Conservation (phyloP, 306 rosid genomes). For the Quercus mongolica region DNA sequence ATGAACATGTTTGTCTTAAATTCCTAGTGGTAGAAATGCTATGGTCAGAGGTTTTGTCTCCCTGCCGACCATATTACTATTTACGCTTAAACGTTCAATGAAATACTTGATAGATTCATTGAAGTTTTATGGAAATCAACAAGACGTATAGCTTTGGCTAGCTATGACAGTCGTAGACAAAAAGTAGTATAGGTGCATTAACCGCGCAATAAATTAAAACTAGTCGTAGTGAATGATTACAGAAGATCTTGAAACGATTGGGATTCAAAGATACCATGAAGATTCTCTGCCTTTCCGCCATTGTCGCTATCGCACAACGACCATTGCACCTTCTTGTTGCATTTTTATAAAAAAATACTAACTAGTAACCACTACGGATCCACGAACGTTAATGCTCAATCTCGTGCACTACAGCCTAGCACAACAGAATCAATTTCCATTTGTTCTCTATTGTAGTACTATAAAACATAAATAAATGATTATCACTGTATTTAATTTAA, state of each 20-base stretch:
- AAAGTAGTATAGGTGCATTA: neutral
- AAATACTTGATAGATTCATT: too few relatives aligned
- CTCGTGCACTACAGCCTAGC: constrained; percentile 21
- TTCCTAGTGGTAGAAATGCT: neutral
- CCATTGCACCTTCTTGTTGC: neutral
- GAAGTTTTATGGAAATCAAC: neutral
- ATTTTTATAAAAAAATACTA: neutral
- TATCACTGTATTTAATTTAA: neutral
- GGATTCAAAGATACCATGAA: neutral
- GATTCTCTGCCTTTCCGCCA: neutral
- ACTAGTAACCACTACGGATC: neutral
- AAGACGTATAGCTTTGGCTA: neutral
- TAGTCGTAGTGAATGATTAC: neutral
- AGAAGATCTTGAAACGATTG: neutral
- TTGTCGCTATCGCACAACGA: neutral
- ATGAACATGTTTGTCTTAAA: neutral
- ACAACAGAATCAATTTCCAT: constrained; percentile 22
- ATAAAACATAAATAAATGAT: neutral
- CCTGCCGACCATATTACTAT: neutral
- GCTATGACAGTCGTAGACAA: neutral
- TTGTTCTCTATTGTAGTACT: neutral
- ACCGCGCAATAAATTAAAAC: neutral
- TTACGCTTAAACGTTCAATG: neutral
- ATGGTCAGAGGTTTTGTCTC: neutral
- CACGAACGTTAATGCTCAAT: neutral